These are phyloP conservation scores for Pseudopyrenochaeta lycopersici DNA, from an alignment of 2,329 filamentous ascomycete genomes.

Conservation along the genomic window DNA sequence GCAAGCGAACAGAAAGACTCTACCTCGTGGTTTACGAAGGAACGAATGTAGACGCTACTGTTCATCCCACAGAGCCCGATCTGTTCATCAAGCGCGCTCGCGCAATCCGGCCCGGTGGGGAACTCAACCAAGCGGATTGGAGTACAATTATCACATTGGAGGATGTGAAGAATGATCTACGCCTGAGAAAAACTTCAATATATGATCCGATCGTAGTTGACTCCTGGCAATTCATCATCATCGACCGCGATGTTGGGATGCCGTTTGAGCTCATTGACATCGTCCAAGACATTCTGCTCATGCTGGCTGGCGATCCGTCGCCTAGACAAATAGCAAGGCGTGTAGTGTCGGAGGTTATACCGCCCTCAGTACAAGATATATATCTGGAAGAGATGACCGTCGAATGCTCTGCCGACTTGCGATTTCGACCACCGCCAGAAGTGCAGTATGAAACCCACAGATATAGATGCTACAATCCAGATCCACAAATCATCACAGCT, in stretches of 20 bases:
- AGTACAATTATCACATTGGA: slow-evolving; percentile 31
- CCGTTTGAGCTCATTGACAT: slow-evolving; percentile 39
- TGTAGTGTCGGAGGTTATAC: slow-evolving; percentile 35
- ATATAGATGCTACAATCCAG: slow-evolving; percentile 27
- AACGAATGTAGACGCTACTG: slow-evolving; percentile 32
- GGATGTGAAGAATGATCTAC: slow-evolving; percentile 38
- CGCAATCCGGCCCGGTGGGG: slow-evolving; percentile 17
- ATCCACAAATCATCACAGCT: slow-evolving; percentile 11
- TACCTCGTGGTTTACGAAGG: slow-evolving; percentile 40
- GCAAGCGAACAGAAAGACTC: slow-evolving; percentile 25
- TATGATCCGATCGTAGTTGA: slow-evolving; percentile 42
- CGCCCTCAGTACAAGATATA: slow-evolving; percentile 29
- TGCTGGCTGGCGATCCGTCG: slow-evolving; percentile 33
- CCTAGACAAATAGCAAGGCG: slow-evolving; percentile 31
- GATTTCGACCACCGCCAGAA: slow-evolving; percentile 26
- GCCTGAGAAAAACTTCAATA: slow-evolving; percentile 31
- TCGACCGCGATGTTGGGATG: slow-evolving; percentile 33
- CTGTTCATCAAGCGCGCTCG: slow-evolving; percentile 34
- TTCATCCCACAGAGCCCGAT: slow-evolving; percentile 33
- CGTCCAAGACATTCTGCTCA: slow-evolving; percentile 34
- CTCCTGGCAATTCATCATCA: slow-evolving; percentile 45
- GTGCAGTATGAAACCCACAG: slow-evolving; percentile 39
- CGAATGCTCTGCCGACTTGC: slow-evolving; percentile 20
- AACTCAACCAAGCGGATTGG: slow-evolving; percentile 19
- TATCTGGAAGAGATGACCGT: slow-evolving; percentile 31